Evolutionary conservation across 768 basidiomycete species (phyloP).

Genomic region (Tricholoma terreum): DNA sequence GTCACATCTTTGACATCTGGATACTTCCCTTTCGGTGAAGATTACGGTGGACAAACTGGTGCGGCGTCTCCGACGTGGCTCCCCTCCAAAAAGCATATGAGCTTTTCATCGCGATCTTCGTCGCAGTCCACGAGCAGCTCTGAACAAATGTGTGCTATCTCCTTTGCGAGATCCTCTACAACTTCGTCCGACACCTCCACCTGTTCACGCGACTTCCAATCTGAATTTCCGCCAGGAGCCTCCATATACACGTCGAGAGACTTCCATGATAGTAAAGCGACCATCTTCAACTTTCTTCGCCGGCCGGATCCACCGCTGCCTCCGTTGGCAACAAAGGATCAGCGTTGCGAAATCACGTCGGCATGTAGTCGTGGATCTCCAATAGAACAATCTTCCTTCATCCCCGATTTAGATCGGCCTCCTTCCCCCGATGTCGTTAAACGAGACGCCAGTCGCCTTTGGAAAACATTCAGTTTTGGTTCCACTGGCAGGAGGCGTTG

Average conservation of each 20-base stretch:
- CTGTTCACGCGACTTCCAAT: background rate
- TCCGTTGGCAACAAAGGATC: background rate
- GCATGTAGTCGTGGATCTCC: background rate
- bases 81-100: background rate
- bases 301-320: background rate
- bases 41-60: background rate
- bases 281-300: background rate
- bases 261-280: background rate
- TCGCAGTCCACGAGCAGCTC: constrained; percentile 4
- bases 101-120: background rate
- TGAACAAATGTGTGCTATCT: constrained; percentile 1
- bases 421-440: background rate
- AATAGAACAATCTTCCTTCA: background rate
- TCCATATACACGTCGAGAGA: background rate
- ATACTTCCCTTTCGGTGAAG: background rate
- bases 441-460: background rate
- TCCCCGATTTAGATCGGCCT: background rate
- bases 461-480: constrained; percentile 6
- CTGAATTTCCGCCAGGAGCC: background rate
- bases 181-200: background rate
- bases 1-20: background rate
- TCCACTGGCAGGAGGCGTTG: constrained; percentile 14
- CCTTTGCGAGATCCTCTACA: constrained; percentile 5
- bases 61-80: background rate
- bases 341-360: background rate